Evolutionary conservation across 306 rosid genomes (phyloP).

Genomic region (Ceratonia siliqua): DNA sequence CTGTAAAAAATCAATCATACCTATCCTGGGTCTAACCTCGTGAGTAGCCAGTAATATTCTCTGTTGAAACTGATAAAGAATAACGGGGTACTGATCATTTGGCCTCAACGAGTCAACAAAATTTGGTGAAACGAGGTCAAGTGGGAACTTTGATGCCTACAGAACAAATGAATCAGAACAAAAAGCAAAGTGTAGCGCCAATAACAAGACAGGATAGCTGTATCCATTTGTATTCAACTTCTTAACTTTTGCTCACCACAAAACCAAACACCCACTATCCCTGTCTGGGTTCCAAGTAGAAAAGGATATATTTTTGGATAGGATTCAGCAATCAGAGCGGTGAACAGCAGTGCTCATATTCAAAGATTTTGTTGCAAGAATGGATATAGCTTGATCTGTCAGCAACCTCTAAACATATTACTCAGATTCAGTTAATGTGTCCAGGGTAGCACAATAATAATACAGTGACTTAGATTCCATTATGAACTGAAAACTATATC

Average conservation of each 20-base stretch:
- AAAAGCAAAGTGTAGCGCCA: slow-evolving; percentile 56
- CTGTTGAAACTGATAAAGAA: slow-evolving; percentile 23
- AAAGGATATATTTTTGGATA: slow-evolving; percentile 33
- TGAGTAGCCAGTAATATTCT: neutral
- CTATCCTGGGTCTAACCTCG: neutral
- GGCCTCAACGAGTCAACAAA: slow-evolving; percentile 29
- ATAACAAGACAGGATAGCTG: slow-evolving; percentile 67
- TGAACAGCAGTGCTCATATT: slow-evolving; percentile 39
- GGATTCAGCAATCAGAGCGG: slow-evolving; percentile 46
- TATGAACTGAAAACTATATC: slow-evolving; percentile 41
- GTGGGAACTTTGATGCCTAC: slow-evolving; percentile 60
- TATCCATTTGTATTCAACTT: slow-evolving; percentile 75
- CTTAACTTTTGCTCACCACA: slow-evolving; percentile 66
- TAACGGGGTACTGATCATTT: neutral
- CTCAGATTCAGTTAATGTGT: slow-evolving; percentile 45
- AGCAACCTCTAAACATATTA: slow-evolving; percentile 36
- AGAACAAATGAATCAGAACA: slow-evolving; percentile 90
- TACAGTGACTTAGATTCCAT: slow-evolving; percentile 44
- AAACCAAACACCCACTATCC: slow-evolving; percentile 66
- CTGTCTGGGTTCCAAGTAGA: slow-evolving; percentile 47
- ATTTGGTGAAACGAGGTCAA: slow-evolving; percentile 49
- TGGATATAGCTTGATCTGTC: slow-evolving; percentile 56
- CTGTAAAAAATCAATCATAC: no score
- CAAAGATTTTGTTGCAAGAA: slow-evolving; percentile 43
- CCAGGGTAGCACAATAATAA: slow-evolving; percentile 42